Conservation (phyloP, 129 eudicot species). For the Erigeron canadensis region DNA sequence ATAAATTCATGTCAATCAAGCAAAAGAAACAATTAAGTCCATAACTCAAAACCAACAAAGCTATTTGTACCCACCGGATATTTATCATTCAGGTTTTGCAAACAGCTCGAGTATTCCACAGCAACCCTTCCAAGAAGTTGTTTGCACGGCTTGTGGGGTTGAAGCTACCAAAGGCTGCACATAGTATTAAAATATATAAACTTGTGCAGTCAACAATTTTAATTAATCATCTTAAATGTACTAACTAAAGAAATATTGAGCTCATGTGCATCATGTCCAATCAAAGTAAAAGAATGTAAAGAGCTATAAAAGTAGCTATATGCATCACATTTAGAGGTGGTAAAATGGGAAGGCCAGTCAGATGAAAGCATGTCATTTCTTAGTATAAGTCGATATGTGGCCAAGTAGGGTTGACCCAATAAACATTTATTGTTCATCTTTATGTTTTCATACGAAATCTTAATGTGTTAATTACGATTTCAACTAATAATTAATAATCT, state of each 20-base stretch:
- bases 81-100: conserved; percentile 47
- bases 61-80: neutral
- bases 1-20: neutral
- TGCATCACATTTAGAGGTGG: neutral
- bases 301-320: neutral
- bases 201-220: neutral
- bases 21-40: neutral
- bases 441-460: too few species aligned
- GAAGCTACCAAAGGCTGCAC: conserved; percentile 52
- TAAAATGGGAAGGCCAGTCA: too few species aligned
- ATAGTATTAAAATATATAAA: neutral
- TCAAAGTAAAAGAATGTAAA: too few species aligned
- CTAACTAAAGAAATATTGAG: neutral
- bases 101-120: conserved; percentile 70
- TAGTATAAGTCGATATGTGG: too few species aligned
- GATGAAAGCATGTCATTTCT: too few species aligned
- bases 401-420: too few species aligned
- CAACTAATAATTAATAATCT: too few species aligned
- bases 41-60: neutral
- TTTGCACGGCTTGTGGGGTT: conserved; percentile 40
- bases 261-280: neutral
- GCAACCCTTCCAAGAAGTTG: conserved; percentile 68
- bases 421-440: too few species aligned
- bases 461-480: too few species aligned
- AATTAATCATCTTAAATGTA: conserved; percentile 2